phyloP scores from a whole-genome alignment of 1,284 basidiomycete genomes.

The Pascua sp. region DNA sequence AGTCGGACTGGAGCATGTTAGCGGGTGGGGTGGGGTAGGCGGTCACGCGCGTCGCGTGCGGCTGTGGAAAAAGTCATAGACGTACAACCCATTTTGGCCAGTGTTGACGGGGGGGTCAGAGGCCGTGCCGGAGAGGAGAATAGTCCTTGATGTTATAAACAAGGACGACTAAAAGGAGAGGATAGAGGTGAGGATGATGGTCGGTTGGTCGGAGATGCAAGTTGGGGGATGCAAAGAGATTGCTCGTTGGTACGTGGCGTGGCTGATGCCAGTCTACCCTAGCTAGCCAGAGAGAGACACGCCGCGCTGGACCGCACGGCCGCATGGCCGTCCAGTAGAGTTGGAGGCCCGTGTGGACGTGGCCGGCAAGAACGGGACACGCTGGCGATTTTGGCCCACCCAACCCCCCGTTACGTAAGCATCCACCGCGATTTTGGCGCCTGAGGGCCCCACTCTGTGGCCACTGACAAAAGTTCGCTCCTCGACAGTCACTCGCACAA shows the following conservation, averaged over 20 bases:
- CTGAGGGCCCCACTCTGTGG: background rate
- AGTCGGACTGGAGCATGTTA: conserved; percentile 66
- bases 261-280: conserved; percentile 5
- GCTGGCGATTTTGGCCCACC: background rate
- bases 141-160: conserved; percentile 7
- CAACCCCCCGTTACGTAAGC: background rate
- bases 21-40: background rate
- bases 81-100: conserved; percentile 42
- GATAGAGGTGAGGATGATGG: conserved; percentile 2
- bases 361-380: background rate
- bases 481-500: background rate
- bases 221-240: background rate
- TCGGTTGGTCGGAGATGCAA: background rate
- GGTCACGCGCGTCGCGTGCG: background rate
- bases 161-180: conserved; percentile 1
- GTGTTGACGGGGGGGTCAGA: conserved; percentile 18
- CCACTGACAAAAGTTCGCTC: background rate
- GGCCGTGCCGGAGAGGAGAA: conserved; percentile 15
- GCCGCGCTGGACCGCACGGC: no score
- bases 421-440: background rate
- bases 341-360: no score
- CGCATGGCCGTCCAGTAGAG: no score
- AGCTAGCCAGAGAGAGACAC: background rate
- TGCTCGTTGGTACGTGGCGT: no score
- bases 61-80: conserved; percentile 2